These are phyloP conservation scores for Tricholoma matsutake DNA, from an alignment of 768 basidiomycete species.

Conservation along the genomic window DNA sequence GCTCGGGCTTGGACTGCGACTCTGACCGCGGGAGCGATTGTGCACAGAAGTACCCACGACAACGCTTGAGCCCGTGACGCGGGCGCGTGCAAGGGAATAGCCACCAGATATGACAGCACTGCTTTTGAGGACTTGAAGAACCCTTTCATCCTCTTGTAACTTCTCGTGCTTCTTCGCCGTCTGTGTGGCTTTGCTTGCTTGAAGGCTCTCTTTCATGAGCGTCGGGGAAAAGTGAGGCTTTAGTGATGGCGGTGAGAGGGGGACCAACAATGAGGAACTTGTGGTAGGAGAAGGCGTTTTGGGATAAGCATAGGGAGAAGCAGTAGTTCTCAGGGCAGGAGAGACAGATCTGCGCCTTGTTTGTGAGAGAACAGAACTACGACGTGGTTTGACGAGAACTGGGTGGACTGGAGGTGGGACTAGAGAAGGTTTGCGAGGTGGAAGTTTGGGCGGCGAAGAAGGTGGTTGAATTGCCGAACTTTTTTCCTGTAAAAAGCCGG, in stretches of 20 bases:
- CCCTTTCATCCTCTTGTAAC: constrained; percentile 65
- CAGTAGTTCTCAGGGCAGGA: neutral
- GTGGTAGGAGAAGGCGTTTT: neutral
- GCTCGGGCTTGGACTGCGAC: constrained; percentile 9
- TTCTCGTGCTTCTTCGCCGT: constrained; percentile 66
- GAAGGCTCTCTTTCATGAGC: constrained; percentile 68
- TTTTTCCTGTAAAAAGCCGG: constrained; percentile 4
- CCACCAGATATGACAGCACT: constrained; percentile 37
- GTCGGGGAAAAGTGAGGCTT: constrained; percentile 56
- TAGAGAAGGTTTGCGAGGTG: constrained; percentile 42
- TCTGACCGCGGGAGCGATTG: constrained; percentile 8
- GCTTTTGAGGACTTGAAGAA: constrained; percentile 70
- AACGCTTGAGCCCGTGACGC: constrained; percentile 29
- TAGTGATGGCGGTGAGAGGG: constrained; percentile 21
- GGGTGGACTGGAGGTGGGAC: neutral
- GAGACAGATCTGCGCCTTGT: neutral
- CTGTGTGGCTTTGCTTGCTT: constrained; percentile 70
- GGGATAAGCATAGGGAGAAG: neutral
- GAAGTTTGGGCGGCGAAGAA: constrained; percentile 23
- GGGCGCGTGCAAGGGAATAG: constrained; percentile 28
- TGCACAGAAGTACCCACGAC: constrained; percentile 31
- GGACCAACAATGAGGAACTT: neutral
- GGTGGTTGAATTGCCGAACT: neutral
- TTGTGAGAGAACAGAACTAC: constrained; percentile 21
- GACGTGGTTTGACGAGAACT: constrained; percentile 25